phyloP scores from a whole-genome alignment of 129 eudicot species.

The Artemisia tridentata region DNA sequence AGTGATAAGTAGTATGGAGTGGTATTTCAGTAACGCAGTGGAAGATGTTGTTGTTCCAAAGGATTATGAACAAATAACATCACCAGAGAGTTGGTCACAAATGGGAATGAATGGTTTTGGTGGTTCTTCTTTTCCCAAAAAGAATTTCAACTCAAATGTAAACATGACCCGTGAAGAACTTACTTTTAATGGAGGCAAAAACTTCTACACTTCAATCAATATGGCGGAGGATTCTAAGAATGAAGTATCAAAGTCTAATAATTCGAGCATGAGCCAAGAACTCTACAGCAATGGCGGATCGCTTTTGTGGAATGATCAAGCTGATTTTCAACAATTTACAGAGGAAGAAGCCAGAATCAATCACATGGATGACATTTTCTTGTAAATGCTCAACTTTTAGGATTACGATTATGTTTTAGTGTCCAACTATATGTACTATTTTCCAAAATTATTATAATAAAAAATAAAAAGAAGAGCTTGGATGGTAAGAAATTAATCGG shows the following conservation, averaged over 20 bases:
- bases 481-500: constrained; percentile 35
- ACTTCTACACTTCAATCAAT: constrained; percentile 36
- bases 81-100: constrained; percentile 49
- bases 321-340: constrained; percentile 40
- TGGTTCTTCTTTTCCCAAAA: constrained; percentile 35
- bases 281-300: constrained; percentile 34
- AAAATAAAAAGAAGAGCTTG: constrained; percentile 12
- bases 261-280: constrained; percentile 39
- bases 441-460: background rate
- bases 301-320: constrained; percentile 37
- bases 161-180: constrained; percentile 35
- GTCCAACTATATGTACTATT: constrained; percentile 31
- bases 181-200: constrained; percentile 31
- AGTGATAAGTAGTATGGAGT: constrained; percentile 44
- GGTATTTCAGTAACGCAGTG: constrained; percentile 47
- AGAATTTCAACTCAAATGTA: constrained; percentile 8
- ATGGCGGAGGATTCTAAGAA: constrained; percentile 17
- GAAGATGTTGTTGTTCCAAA: constrained; percentile 68
- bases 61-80: constrained; percentile 47
- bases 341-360: constrained; percentile 42
- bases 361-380: constrained; percentile 69
- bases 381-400: constrained; percentile 62
- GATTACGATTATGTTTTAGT: constrained; percentile 38
- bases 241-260: constrained; percentile 31
- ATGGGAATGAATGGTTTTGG: constrained; percentile 44